These are phyloP conservation scores for Globisporangium cystogenes DNA, from an alignment of 352 stramenopile genomes.

Conservation along the genomic window DNA sequence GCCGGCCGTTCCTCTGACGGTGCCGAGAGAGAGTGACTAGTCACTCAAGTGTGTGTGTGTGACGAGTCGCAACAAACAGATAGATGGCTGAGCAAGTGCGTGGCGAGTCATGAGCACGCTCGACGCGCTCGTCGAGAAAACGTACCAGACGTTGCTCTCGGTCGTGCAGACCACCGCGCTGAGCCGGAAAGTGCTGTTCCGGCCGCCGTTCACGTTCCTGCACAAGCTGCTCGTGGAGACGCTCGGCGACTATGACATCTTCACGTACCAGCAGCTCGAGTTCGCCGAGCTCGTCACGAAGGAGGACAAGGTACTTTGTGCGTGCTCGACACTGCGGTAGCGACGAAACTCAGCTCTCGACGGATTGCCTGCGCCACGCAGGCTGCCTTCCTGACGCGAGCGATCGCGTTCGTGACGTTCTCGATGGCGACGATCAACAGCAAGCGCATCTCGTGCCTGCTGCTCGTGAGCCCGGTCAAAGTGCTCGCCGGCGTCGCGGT, in stretches of 20 bases:
- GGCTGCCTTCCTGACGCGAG: conserved; percentile 72
- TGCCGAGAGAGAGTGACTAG: too few species aligned
- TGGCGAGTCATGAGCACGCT: conserved; percentile 1
- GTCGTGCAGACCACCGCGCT: conserved; percentile 69
- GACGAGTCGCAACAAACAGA: too few species aligned
- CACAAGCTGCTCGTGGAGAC: conserved; percentile 77
- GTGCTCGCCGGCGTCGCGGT: conserved; percentile 67
- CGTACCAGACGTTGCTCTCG: conserved; percentile 51
- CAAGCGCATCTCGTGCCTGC: conserved; percentile 54
- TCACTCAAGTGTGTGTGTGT: too few species aligned
- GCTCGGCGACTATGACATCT: conserved; percentile 53
- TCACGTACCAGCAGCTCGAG: conserved; percentile 54
- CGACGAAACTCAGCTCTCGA: not conserved
- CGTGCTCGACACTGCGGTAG: not conserved
- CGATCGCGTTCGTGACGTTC: conserved; percentile 70
- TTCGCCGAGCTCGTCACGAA: conserved; percentile 56
- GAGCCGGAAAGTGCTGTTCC: conserved; percentile 54
- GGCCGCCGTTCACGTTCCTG: conserved; percentile 79
- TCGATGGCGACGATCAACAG: conserved; percentile 33
- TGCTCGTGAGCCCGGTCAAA: conserved; percentile 83
- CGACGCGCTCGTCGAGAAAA: conserved; percentile 47
- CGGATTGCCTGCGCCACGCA: conserved; percentile 6
- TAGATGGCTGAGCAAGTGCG: not conserved
- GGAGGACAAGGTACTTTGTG: conserved; percentile 73
- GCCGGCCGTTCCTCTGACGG: conserved; percentile 35